A percentile compares a stretch with the other conserved stretches of the same genome.
Conservation (phyloP, 2,329 filamentous ascomycete genomes). For the Penicillium sp. region DNA sequence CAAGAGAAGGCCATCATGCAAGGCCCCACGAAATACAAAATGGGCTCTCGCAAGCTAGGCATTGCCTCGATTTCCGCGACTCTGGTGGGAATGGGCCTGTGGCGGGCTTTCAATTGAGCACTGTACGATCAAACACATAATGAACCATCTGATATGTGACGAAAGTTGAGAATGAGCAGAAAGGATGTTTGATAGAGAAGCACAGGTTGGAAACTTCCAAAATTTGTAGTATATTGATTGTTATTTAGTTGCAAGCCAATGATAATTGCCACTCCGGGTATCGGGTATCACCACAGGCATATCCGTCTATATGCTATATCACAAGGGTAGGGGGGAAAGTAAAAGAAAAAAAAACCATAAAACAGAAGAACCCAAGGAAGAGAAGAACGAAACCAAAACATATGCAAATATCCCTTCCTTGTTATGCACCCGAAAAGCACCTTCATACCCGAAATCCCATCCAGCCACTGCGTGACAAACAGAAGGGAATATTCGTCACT, state of each 20-base stretch:
- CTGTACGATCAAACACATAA: not conserved
- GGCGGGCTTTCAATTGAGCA: conserved; percentile 60
- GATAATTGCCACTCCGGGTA: conserved; percentile 36
- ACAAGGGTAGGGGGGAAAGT: conserved; percentile 21
- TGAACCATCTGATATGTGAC: not conserved
- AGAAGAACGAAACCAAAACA: conserved; percentile 21
- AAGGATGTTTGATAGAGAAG: not conserved
- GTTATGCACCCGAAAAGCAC: conserved; percentile 33
- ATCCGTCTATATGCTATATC: conserved; percentile 37
- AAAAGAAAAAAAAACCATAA: conserved; percentile 11
- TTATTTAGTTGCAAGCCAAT: conserved; percentile 20
- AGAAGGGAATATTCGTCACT: conserved; percentile 35
- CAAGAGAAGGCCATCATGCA: conserved; percentile 62
- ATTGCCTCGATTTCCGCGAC: conserved; percentile 67
- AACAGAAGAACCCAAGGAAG: conserved; percentile 4
- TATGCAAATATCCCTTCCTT: conserved; percentile 33
- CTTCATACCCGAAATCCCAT: conserved; percentile 20
- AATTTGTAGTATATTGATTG: conserved; percentile 24
- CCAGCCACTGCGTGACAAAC: conserved; percentile 34
- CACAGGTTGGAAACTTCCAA: not conserved
- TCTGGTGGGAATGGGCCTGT: conserved; percentile 69
- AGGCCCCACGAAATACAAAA: conserved; percentile 69
- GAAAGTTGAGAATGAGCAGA: not conserved
- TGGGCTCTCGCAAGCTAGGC: conserved; percentile 66
- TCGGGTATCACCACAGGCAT: conserved; percentile 39